phyloP scores from a whole-genome alignment of 2,329 filamentous ascomycete genomes.

The Dryadomyces quercus-mongolicae region DNA sequence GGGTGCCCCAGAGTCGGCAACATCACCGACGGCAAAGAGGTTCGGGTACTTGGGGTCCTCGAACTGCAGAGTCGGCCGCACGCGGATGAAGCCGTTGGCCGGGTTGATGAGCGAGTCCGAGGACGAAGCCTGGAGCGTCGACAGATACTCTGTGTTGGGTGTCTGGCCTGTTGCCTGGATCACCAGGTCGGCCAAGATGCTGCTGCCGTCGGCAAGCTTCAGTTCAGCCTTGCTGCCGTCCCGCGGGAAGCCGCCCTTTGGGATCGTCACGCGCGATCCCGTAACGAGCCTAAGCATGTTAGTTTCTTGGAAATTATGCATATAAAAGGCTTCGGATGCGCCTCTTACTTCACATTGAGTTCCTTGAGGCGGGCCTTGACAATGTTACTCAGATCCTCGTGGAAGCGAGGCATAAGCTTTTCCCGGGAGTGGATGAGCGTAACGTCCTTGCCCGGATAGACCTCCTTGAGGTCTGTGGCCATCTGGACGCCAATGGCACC shows the following conservation, averaged over 20 bases:
- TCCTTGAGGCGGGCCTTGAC: conserved; percentile 7
- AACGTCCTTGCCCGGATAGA: conserved; percentile 44
- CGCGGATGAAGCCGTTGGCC: conserved; percentile 6
- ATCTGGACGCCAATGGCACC: conserved; percentile 34
- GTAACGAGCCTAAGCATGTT: neutral
- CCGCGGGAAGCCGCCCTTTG: neutral
- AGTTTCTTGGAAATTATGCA: too few relatives aligned
- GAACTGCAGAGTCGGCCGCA: conserved; percentile 8
- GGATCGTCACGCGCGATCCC: neutral
- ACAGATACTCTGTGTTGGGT: conserved; percentile 7
- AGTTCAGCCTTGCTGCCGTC: conserved; percentile 5
- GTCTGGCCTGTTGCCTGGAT: conserved; percentile 7
- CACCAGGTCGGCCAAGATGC: conserved; percentile 4
- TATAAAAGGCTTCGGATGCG: too few relatives aligned
- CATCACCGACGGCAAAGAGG: conserved; percentile 53
- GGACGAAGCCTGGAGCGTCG: conserved; percentile 1
- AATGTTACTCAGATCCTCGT: conserved; percentile 4
- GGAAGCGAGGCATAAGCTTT: conserved; percentile 22
- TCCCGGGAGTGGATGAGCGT: conserved; percentile 45
- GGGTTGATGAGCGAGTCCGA: conserved; percentile 3
- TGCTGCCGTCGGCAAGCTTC: conserved; percentile 6
- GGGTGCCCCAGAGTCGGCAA: conserved; percentile 37
- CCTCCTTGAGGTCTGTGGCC: conserved; percentile 16
- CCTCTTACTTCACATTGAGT: conserved; percentile 4
- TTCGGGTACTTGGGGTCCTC: conserved; percentile 18